A percentile compares a stretch with the other conserved stretches of the same genome.
Conservation (phyloP, 2,329 filamentous ascomycete genomes). For the Nothophaeocryptopus gaeumannii region DNA sequence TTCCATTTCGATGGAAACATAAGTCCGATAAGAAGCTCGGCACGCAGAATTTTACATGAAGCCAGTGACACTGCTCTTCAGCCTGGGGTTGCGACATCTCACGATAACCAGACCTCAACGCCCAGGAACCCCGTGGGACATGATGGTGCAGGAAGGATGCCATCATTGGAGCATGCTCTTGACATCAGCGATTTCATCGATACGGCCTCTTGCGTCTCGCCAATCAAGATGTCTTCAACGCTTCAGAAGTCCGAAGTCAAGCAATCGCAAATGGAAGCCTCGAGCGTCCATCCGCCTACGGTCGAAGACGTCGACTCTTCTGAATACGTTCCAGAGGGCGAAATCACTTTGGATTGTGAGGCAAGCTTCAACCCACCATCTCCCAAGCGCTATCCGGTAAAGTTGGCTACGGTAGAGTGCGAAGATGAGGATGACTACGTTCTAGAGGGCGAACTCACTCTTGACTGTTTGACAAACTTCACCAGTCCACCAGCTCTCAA, state of each 20-base stretch:
- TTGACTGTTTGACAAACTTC: slow-evolving; percentile 2
- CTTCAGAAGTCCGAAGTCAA: not conserved
- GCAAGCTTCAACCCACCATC: not conserved
- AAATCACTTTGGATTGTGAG: slow-evolving; percentile 31
- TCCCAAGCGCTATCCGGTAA: slow-evolving; percentile 5
- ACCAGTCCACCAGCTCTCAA: not conserved
- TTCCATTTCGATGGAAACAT: slow-evolving; percentile 28
- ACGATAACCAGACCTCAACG: too few species aligned
- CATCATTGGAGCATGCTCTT: slow-evolving; percentile 2
- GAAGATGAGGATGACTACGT: slow-evolving; percentile 5
- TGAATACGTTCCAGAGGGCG: slow-evolving; percentile 5
- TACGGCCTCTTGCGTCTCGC: slow-evolving; percentile 17
- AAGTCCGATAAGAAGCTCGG: not conserved
- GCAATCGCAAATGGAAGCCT: not conserved
- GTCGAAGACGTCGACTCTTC: slow-evolving; percentile 7
- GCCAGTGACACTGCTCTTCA: too few species aligned
- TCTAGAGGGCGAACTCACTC: slow-evolving; percentile 11
- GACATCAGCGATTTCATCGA: slow-evolving; percentile 29
- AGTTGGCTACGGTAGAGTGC: slow-evolving; percentile 7
- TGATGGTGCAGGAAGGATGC: too few species aligned
- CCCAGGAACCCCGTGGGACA: too few species aligned
- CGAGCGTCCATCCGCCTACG: not conserved
- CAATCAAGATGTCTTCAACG: not conserved
- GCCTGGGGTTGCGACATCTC: too few species aligned
- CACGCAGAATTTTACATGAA: too few species aligned